phyloP scores from a whole-genome alignment of 192 early-diverging fungal species.

The Dissophora globulifera region DNA sequence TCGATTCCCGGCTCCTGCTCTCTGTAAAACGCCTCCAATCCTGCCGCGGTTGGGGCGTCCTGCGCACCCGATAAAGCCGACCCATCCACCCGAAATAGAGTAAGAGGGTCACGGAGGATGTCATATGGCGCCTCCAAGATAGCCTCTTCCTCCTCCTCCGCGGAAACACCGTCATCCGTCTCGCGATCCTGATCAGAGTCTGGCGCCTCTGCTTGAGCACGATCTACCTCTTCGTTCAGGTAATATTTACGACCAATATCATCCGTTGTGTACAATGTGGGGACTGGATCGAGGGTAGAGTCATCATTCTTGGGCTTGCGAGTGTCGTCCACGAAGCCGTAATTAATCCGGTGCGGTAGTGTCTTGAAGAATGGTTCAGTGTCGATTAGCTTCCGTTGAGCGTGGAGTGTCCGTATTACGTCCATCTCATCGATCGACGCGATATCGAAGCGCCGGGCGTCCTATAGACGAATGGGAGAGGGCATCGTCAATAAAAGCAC shows the following conservation, averaged over 20 bases:
- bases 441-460: neutral
- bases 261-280: neutral
- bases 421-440: constrained; percentile 9
- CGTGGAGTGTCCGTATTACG: constrained; percentile 19
- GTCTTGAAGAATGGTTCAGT: neutral
- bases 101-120: neutral
- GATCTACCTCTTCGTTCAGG: constrained; percentile 19
- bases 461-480: too few relatives aligned
- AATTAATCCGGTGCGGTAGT: neutral
- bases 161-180: constrained; percentile 26
- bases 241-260: constrained; percentile 27
- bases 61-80: neutral
- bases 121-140: constrained; percentile 10
- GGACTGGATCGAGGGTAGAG: too few relatives aligned
- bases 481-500: too few relatives aligned
- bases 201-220: constrained; percentile 9
- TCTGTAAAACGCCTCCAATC: neutral
- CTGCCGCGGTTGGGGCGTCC: neutral
- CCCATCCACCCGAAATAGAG: neutral
- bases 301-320: neutral
- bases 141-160: constrained; percentile 21
- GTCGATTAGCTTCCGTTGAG: constrained; percentile 6
- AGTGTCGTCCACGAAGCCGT: constrained; percentile 11
- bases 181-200: constrained; percentile 40
- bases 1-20: neutral